A percentile compares a stretch with the other conserved stretches of the same genome.
Conservation (phyloP, 2,329 filamentous ascomycete genomes). For the Stagonosporopsis vannaccii region DNA sequence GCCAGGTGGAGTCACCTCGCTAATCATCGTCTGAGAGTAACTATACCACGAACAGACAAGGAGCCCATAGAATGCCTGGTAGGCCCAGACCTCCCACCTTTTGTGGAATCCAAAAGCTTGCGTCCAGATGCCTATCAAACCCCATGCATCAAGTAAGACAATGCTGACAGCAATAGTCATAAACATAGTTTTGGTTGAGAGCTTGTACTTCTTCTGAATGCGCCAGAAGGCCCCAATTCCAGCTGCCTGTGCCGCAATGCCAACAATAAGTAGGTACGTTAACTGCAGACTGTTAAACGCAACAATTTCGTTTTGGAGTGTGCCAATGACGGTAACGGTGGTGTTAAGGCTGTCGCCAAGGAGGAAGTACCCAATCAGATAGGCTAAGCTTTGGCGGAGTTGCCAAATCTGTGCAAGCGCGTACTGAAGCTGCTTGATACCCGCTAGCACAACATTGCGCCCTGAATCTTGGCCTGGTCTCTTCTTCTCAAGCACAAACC, state of each 20-base stretch:
- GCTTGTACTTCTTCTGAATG: conserved; percentile 64
- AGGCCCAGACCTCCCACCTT: conserved; percentile 61
- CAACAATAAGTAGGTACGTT: conserved; percentile 71
- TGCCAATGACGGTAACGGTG: conserved; percentile 71
- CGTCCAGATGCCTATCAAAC: conserved; percentile 66
- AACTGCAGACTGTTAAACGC: conserved; percentile 69
- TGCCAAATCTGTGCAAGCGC: conserved; percentile 68
- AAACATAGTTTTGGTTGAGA: conserved; percentile 75
- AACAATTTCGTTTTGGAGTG: conserved; percentile 70
- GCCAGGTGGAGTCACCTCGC: conserved; percentile 70
- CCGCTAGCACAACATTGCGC: background rate
- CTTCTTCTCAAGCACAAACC: conserved; percentile 71
- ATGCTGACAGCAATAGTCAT: conserved; percentile 68
- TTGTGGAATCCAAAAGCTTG: conserved; percentile 61
- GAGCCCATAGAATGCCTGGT: conserved; percentile 66
- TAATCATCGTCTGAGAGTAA: conserved; percentile 75
- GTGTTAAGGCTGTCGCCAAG: conserved; percentile 75
- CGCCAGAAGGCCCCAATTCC: conserved; percentile 70
- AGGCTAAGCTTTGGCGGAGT: conserved; percentile 70
- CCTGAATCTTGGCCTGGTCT: conserved; percentile 58
- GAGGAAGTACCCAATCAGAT: conserved; percentile 69
- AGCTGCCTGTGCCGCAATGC: conserved; percentile 67
- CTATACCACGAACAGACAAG: conserved; percentile 74
- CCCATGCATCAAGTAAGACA: conserved; percentile 66
- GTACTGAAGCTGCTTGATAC: conserved; percentile 65